phyloP scores from a whole-genome alignment of 352 stramenopile species.

The Globisporangium solare region DNA sequence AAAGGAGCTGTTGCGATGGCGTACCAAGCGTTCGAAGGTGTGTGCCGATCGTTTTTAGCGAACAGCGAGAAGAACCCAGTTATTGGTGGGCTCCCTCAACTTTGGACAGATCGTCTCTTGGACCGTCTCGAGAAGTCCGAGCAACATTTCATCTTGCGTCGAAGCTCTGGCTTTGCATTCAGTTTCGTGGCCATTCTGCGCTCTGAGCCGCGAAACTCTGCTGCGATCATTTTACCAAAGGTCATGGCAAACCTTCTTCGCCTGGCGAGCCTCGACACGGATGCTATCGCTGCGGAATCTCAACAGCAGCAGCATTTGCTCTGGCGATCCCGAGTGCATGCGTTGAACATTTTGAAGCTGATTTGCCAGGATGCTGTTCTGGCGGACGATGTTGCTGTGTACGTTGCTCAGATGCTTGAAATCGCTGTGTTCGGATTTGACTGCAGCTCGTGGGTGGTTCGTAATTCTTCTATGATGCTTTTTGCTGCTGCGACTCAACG shows the following conservation, averaged over 20 bases:
- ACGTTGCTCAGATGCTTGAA: slow-evolving; percentile 86
- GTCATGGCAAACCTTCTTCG: slow-evolving; percentile 69
- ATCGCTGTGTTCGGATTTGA: slow-evolving; percentile 82
- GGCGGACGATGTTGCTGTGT: slow-evolving; percentile 74
- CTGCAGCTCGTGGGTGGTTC: slow-evolving; percentile 79
- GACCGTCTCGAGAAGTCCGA: slow-evolving; percentile 66
- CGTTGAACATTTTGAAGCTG: slow-evolving; percentile 89
- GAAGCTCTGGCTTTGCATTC: slow-evolving; percentile 85
- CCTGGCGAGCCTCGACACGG: slow-evolving; percentile 56
- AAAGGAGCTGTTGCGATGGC: slow-evolving; percentile 83
- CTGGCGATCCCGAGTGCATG: slow-evolving; percentile 79
- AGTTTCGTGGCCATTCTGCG: slow-evolving; percentile 86
- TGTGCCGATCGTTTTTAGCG: slow-evolving; percentile 76
- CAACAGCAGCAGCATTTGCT: slow-evolving; percentile 45
- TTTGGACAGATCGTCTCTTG: slow-evolving; percentile 76
- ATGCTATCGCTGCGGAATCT: slow-evolving; percentile 24
- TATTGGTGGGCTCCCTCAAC: slow-evolving; percentile 48
- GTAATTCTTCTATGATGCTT: slow-evolving; percentile 92
- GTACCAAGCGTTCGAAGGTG: slow-evolving; percentile 79
- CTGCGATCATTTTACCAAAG: slow-evolving; percentile 66
- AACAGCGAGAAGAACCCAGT: slow-evolving; percentile 49
- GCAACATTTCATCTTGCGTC: slow-evolving; percentile 86
- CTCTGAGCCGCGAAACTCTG: slow-evolving; percentile 78
- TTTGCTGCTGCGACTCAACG: slow-evolving; percentile 79
- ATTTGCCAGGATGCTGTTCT: slow-evolving; percentile 86